Conservation (phyloP, 768 basidiomycete genomes). For the Lactarius hengduanensis region DNA sequence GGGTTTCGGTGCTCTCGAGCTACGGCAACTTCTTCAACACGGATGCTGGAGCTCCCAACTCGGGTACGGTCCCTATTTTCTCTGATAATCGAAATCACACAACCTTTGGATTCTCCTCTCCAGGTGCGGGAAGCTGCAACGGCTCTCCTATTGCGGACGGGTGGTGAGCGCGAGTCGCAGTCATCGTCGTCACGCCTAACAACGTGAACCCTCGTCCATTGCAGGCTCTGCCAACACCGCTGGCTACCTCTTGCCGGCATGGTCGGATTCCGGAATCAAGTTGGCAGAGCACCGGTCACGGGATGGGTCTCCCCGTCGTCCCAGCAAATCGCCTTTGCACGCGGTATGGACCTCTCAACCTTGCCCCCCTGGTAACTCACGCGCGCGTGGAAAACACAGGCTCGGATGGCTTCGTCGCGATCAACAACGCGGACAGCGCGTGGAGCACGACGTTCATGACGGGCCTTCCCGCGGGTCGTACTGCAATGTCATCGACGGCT, state of each 20-base stretch:
- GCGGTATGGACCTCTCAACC: conserved; percentile 41
- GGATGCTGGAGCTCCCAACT: conserved; percentile 61
- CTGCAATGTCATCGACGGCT: conserved; percentile 63
- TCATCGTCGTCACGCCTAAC: background rate
- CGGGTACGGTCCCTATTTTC: conserved; percentile 37
- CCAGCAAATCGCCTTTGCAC: conserved; percentile 64
- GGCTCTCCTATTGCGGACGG: conserved; percentile 48
- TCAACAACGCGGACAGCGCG: conserved; percentile 57
- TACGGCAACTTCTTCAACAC: conserved; percentile 48
- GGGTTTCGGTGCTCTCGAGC: conserved; percentile 59
- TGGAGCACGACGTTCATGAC: conserved; percentile 63
- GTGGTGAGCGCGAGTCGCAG: conserved; percentile 35
- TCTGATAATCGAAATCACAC: background rate
- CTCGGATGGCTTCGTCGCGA: conserved; percentile 58
- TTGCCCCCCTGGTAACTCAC: background rate
- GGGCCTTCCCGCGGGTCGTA: conserved; percentile 56
- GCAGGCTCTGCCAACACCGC: conserved; percentile 63
- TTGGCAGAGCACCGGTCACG: conserved; percentile 48
- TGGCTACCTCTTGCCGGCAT: conserved; percentile 57
- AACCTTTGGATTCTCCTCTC: background rate
- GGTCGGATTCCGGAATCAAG: conserved; percentile 59
- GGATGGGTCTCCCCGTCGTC: conserved; percentile 59
- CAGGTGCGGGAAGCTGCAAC: conserved; percentile 51
- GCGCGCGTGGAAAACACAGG: conserved; percentile 36
- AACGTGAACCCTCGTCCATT: background rate